Evolutionary conservation across 805 yeast species (phyloP).

Genomic region (Lipomyces mesembrius): DNA sequence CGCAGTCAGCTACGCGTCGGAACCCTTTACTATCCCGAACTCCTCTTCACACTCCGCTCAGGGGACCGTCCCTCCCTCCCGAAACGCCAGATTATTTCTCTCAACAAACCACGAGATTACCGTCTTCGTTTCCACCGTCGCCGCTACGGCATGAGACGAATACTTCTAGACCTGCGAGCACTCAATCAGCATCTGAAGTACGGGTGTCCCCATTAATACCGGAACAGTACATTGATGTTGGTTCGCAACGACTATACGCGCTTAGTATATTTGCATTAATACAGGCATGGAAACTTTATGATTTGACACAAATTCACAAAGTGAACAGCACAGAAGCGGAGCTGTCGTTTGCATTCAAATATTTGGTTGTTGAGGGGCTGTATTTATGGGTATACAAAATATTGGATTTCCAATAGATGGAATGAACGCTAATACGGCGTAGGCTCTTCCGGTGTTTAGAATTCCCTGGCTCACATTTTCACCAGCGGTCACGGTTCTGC

Average conservation of each 20-base stretch:
- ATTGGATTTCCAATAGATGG: not conserved
- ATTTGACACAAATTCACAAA: conserved; percentile 62
- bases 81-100: conserved; percentile 18
- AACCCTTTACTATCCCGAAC: not conserved
- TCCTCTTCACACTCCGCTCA: not conserved
- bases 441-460: conserved; percentile 67
- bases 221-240: conserved; percentile 65
- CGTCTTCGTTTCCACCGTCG: conserved; percentile 36
- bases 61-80: conserved; percentile 12
- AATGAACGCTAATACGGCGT: not conserved
- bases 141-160: conserved; percentile 12
- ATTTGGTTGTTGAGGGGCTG: conserved; percentile 71
- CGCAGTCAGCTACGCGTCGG: conserved; percentile 8
- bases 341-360: conserved; percentile 68
- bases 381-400: conserved; percentile 55
- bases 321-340: conserved; percentile 54
- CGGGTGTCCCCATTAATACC: conserved; percentile 56
- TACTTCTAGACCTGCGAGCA: not conserved
- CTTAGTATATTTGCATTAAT: conserved; percentile 69
- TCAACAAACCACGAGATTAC: conserved; percentile 28
- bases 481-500: conserved; percentile 57
- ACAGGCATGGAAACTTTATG: conserved; percentile 87
- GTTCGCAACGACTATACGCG: conserved; percentile 73
- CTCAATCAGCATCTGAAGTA: not conserved
- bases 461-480: conserved; percentile 75